Base-by-base conservation (phyloP, 441 rosid species). In the Melianthus villosus region DNA sequence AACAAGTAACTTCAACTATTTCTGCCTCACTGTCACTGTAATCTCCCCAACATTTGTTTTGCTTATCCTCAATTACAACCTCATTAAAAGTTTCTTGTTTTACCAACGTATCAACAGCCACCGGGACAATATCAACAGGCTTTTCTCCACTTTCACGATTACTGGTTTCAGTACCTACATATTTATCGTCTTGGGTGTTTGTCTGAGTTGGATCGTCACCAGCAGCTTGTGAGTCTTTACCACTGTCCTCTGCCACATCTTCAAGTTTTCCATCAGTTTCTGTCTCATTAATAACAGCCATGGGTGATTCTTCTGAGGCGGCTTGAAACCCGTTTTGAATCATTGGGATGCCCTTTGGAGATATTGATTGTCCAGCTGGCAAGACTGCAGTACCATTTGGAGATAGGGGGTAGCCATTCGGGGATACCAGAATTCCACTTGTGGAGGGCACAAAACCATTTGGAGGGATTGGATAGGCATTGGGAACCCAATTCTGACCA, bases 401-500 rank as follows among this genome's bases (percentile, higher is more conserved):
- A 15, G 80, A 68, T 26, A 68, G 29, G 6, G 75, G 62, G 46
- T 60, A 72, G 26, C 69, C 73, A 42, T 61, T 64, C 31, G 71
- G 68, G 36, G 72, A 54, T 32, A 68, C 18, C 16, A 74, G 82
- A 44, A 62, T 32, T 22, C 81, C 82, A 58, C 66, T 73, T 15
- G 82, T 49, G 1, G 81, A 54, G 22, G 68, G 53, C 46, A 69
- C 22, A 50, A 47, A 75, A 31, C 86, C 77, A 54, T 71, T 77
- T 40, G 76, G 76, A 31, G 82, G 65, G 44, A 77, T 60, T n/a
- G 79, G 72, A 62, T 72, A 80, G 38, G 79, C 89, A 54, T 77
- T 75, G 22, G 79, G 62, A 48, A 77, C 60, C 98, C 98, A 91
- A 46, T 93, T 82, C 59, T 75, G 94, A 48, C 84, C 60, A 16